Conservation (phyloP, 1,139 yeast genomes). For the Diutina catenulata region DNA sequence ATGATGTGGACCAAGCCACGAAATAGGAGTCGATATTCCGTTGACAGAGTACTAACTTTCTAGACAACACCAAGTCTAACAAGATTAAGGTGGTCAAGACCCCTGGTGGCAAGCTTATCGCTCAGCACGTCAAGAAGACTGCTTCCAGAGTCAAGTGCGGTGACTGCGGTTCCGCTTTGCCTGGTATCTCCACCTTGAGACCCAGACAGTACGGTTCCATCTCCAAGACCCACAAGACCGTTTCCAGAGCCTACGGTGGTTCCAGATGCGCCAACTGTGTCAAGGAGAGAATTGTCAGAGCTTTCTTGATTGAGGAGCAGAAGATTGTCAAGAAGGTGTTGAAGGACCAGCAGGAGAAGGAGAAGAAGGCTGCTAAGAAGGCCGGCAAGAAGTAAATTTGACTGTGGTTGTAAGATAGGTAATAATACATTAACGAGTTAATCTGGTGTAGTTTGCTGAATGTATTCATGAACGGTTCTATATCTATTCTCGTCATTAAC, state of each 20-base stretch:
- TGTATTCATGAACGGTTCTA: too few species aligned
- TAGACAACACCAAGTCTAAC: conserved; percentile 98
- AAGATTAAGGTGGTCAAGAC: conserved; percentile 98
- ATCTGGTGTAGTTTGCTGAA: too few species aligned
- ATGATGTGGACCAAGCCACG: background rate
- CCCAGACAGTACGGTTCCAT: conserved; percentile 95
- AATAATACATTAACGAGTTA: too few species aligned
- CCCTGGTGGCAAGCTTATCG: conserved; percentile 98
- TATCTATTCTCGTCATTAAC: too few species aligned
- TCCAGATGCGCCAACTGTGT: conserved; percentile 97
- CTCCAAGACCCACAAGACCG: conserved; percentile 95
- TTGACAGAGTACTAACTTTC: conserved; percentile 24
- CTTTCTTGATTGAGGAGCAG: conserved; percentile 99
- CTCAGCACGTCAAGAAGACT: conserved; percentile 92
- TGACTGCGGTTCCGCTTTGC: conserved; percentile 89
- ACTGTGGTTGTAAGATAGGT: too few species aligned
- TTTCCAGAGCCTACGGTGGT: conserved; percentile 99
- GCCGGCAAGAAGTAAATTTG: conserved; percentile 5
- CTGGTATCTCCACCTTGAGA: conserved; percentile 91
- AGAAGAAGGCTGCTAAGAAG: conserved; percentile 16
- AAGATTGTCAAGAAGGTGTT: conserved; percentile 98
- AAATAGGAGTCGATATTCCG: background rate
- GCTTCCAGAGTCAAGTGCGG: conserved; percentile 98
- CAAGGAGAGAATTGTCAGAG: conserved; percentile 97
- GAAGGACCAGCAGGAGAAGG: conserved; percentile 87